These are phyloP conservation scores for Fusarium metavorans DNA, from an alignment of 2,329 filamentous ascomycete genomes.

Conservation along the genomic window DNA sequence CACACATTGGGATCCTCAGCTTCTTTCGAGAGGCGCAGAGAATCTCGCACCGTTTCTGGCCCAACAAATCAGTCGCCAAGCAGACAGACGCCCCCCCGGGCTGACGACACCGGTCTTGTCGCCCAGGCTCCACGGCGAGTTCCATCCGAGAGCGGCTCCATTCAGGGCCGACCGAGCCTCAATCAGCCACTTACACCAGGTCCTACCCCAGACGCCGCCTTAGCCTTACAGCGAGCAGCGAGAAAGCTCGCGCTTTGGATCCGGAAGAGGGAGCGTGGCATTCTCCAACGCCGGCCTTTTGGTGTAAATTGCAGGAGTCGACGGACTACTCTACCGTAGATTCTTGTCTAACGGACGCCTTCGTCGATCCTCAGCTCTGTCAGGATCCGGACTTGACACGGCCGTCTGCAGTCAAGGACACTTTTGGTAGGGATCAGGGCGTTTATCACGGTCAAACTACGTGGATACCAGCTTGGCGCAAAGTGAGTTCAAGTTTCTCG, in stretches of 20 bases:
- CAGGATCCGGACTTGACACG: slow-evolving; percentile 6
- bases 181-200: slow-evolving; percentile 19
- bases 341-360: slow-evolving; percentile 3
- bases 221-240: neutral
- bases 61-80: slow-evolving; percentile 10
- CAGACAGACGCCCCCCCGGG: neutral
- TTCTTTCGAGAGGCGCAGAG: neutral
- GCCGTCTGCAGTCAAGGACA: neutral
- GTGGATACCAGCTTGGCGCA: neutral
- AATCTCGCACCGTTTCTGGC: neutral
- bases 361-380: slow-evolving; percentile 19
- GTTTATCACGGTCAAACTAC: slow-evolving; percentile 2
- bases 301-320: slow-evolving; percentile 19
- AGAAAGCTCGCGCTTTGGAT: neutral
- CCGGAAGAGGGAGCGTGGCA: neutral
- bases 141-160: neutral
- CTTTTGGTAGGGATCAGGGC: slow-evolving; percentile 21
- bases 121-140: neutral
- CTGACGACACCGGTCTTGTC: slow-evolving; percentile 10
- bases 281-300: neutral
- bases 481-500: slow-evolving; percentile 8
- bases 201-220: slow-evolving; percentile 26
- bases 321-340: neutral
- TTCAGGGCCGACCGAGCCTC: slow-evolving; percentile 26
- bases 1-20: neutral